Percentiles rank a stretch among this genome's conserved stretches.
Conservation (phyloP, 306 rosid species). For the Elaeagnus macrophylla region DNA sequence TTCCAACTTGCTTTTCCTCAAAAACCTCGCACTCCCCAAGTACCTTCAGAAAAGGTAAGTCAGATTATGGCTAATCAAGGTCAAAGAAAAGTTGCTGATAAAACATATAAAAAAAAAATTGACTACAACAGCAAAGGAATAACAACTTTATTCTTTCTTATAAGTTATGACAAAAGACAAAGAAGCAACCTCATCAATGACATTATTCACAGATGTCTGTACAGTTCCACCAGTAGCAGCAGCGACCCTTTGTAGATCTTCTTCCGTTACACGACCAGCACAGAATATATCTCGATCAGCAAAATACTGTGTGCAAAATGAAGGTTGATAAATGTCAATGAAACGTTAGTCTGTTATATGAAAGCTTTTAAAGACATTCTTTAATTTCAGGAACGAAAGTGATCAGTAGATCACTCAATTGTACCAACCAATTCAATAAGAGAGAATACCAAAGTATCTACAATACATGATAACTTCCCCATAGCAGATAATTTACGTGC, state of each 20-base stretch:
- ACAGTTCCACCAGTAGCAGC: constrained; percentile 96
- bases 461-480: too few relatives aligned
- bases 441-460: too few relatives aligned
- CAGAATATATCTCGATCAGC: constrained; percentile 98
- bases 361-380: background rate
- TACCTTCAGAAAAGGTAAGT: constrained; percentile 41
- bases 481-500: too few relatives aligned
- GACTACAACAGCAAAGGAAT: background rate
- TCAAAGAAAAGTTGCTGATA: background rate
- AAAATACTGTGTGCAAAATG: constrained; percentile 66
- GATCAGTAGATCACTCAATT: too few relatives aligned
- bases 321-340: background rate
- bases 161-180: background rate
- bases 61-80: constrained; percentile 14
- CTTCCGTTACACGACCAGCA: constrained; percentile 98
- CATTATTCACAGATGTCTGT: constrained; percentile 90
- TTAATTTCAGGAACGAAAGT: background rate
- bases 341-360: background rate
- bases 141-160: background rate
- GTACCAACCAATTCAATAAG: too few relatives aligned
- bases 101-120: background rate
- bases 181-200: constrained; percentile 73
- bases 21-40: constrained; percentile 90
- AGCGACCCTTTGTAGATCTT: constrained; percentile 83
- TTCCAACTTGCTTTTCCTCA: constrained; percentile 97